phyloP scores from a whole-genome alignment of 495 filamentous ascomycete species.

The Cercophora sp. region DNA sequence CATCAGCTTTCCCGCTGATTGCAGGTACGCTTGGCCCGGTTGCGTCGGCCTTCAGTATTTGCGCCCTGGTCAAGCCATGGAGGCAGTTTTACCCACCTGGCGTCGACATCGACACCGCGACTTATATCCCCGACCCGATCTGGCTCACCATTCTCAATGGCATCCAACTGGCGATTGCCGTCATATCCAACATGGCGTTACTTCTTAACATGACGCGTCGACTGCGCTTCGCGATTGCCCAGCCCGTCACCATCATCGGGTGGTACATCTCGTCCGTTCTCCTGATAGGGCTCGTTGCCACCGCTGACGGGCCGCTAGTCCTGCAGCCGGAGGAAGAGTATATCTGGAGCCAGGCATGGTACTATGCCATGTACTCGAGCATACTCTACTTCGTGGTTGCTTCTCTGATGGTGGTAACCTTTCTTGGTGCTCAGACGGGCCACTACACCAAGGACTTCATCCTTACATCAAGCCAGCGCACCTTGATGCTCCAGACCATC shows the following conservation, averaged over 20 bases:
- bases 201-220: slow-evolving; percentile 81
- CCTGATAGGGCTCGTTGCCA: slow-evolving; percentile 55
- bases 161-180: slow-evolving; percentile 64
- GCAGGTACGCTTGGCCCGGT: slow-evolving; percentile 84
- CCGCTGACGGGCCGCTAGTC: slow-evolving; percentile 49
- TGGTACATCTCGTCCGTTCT: slow-evolving; percentile 64
- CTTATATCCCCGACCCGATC: slow-evolving; percentile 59
- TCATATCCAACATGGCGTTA: slow-evolving; percentile 67
- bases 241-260: slow-evolving; percentile 60
- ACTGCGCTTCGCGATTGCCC: slow-evolving; percentile 74
- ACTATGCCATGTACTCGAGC: slow-evolving; percentile 75
- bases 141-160: slow-evolving; percentile 75
- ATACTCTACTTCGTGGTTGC: slow-evolving; percentile 72
- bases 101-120: slow-evolving; percentile 41
- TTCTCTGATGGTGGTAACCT: slow-evolving; percentile 64
- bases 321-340: slow-evolving; percentile 47
- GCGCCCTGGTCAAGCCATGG: slow-evolving; percentile 71
- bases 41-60: slow-evolving; percentile 74
- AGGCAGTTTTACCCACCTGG: slow-evolving; percentile 57
- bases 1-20: slow-evolving; percentile 73
- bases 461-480: slow-evolving; percentile 69
- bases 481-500: slow-evolving; percentile 86
- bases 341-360: slow-evolving; percentile 68
- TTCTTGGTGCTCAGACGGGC: slow-evolving; percentile 57
- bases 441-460: slow-evolving; percentile 68